These are phyloP conservation scores for Incumbomyces delicatus DNA, from an alignment of 2,329 filamentous ascomycete genomes.

Conservation along the genomic window DNA sequence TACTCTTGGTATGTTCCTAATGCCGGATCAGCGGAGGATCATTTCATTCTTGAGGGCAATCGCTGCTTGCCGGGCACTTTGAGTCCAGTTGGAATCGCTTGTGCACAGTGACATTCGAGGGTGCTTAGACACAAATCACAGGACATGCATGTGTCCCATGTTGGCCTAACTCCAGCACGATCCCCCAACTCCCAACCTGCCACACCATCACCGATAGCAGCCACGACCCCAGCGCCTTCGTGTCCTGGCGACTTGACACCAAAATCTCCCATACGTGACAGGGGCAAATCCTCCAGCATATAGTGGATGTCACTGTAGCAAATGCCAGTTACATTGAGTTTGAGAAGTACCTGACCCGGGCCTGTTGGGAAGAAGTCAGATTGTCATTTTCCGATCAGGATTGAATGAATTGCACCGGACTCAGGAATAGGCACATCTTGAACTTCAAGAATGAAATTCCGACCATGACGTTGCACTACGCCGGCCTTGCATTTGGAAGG, in stretches of 20 bases:
- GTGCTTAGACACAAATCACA: slow-evolving; percentile 27
- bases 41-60: too few relatives aligned
- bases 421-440: too few relatives aligned
- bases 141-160: slow-evolving; percentile 25
- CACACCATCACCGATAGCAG: slow-evolving; percentile 29
- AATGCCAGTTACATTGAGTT: slow-evolving; percentile 48
- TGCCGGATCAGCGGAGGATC: too few relatives aligned
- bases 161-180: slow-evolving; percentile 30
- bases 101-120: slow-evolving; percentile 11
- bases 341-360: slow-evolving; percentile 47
- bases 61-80: too few relatives aligned
- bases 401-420: too few relatives aligned
- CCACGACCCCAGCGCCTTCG: slow-evolving; percentile 36
- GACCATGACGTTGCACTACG: too few relatives aligned
- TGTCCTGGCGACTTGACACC: slow-evolving; percentile 30
- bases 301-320: slow-evolving; percentile 51
- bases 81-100: slow-evolving; percentile 10
- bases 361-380: too few relatives aligned
- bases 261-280: slow-evolving; percentile 9
- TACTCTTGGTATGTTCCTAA: slow-evolving; percentile 36
- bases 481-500: too few relatives aligned
- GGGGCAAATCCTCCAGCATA: slow-evolving; percentile 28
- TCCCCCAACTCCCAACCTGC: slow-evolving; percentile 20
- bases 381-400: too few relatives aligned
- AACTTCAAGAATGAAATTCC: too few relatives aligned